These are phyloP conservation scores for Komagataella mondaviorum DNA, from an alignment of 805 yeast genomes.

Conservation along the genomic window DNA sequence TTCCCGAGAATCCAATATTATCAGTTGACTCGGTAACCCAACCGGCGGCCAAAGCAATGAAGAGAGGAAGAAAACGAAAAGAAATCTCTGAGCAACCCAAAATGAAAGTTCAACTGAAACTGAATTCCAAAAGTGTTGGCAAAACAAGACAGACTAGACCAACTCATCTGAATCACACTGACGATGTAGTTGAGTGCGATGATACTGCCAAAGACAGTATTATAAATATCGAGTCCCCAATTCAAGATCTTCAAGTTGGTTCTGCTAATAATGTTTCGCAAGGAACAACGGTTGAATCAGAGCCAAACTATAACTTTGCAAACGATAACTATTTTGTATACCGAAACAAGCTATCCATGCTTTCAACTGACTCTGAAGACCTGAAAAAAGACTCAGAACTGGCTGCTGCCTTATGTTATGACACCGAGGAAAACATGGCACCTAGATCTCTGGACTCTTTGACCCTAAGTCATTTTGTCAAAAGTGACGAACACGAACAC, in stretches of 20 bases:
- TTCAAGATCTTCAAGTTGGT: not conserved
- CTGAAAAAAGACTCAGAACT: not conserved
- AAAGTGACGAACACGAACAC: not conserved
- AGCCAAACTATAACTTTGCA: not conserved
- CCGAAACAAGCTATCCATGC: not conserved
- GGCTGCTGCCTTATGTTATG: not conserved
- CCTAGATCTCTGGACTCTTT: not conserved
- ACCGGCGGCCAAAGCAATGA: not conserved
- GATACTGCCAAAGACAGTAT: not conserved
- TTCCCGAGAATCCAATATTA: not conserved
- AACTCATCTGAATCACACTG: not conserved
- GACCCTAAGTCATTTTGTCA: not conserved
- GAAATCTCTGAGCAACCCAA: not conserved
- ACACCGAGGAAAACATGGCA: not conserved
- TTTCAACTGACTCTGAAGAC: not conserved
- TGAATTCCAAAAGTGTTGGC: not conserved
- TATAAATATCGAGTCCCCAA: not conserved
- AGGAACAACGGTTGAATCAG: not conserved
- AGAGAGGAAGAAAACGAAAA: not conserved
- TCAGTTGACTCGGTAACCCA: not conserved
- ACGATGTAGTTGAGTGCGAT: not conserved
- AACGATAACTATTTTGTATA: not conserved
- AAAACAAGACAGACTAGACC: not conserved
- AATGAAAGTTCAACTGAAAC: not conserved
- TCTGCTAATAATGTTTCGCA: not conserved